These are phyloP conservation scores for Lolium multiflorum DNA, from an alignment of 176 grass and related monocot species.

Conservation along the genomic window DNA sequence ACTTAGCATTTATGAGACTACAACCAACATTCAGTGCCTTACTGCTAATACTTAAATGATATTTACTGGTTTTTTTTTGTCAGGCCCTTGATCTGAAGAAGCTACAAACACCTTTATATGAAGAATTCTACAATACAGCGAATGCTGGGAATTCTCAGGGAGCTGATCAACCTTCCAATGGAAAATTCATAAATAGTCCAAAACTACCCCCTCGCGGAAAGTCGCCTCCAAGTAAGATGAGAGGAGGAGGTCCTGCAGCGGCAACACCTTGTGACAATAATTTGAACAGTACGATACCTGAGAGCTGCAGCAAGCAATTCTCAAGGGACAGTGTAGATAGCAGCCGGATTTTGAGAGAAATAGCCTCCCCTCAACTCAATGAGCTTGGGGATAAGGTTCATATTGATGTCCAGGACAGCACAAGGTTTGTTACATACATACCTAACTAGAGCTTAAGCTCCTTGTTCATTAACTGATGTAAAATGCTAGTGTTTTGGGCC, in stretches of 20 bases:
- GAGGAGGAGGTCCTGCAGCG: slow-evolving; percentile 39
- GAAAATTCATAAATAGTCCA: slow-evolving; percentile 56
- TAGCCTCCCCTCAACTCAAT: slow-evolving; percentile 73
- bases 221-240: slow-evolving; percentile 67
- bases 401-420: slow-evolving; percentile 60
- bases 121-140: slow-evolving; percentile 93
- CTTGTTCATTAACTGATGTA: background rate
- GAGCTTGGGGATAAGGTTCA: slow-evolving; percentile 56
- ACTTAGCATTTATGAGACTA: slow-evolving; percentile 36
- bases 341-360: slow-evolving; percentile 79
- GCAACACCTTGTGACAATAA: slow-evolving; percentile 59
- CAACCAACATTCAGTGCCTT: slow-evolving; percentile 21
- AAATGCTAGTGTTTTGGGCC: slow-evolving; percentile 5
- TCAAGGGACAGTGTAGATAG: slow-evolving; percentile 57
- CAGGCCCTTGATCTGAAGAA: slow-evolving; percentile 99
- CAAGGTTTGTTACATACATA: slow-evolving; percentile 53
- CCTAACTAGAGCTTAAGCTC: background rate
- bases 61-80: slow-evolving; percentile 29
- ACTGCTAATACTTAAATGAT: slow-evolving; percentile 32
- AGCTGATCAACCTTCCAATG: slow-evolving; percentile 65
- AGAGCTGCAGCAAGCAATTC: slow-evolving; percentile 66
- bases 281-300: slow-evolving; percentile 58
- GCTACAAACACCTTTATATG: slow-evolving; percentile 91
- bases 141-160: slow-evolving; percentile 61
- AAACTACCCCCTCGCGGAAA: slow-evolving; percentile 76